Base-by-base conservation (phyloP, 495 filamentous ascomycete genomes). In the Tetracladium marchalianum region DNA sequence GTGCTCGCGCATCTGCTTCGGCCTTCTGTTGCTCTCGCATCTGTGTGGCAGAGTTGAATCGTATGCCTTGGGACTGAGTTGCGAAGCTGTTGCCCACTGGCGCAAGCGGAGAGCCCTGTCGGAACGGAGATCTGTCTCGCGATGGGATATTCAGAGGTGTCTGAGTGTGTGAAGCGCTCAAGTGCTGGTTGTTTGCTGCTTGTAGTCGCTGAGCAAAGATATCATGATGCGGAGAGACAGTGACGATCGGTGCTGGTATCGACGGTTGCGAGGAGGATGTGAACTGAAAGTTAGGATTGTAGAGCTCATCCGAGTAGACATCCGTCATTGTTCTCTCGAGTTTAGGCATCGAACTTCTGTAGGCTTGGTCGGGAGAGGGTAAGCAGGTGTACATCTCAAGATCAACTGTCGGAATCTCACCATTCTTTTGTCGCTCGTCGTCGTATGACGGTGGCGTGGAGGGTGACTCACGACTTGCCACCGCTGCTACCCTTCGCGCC, bases 261-360 rank as follows among this genome's bases (percentile, higher is more conserved):
- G 63, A 54, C 59, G 75, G 37, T 34, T 71, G 52, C n/a, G 68
- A 44, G 24, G 77, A 65, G 31, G 77, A 68, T 52, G 76, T 73
- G 60, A 76, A 66, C 46, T 67, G 64, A 49, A 74, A 70, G 52
- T 66, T 69, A 7, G 85, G 81, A 51, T 81, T 86, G 73, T 82
- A 95, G 1, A 95, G 75, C 56, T 92, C 87, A 60, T 95, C 90
- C 56, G 79, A 71, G 55, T 84, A 88, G 24, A 85, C 73, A 57
- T 95, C 89, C 8, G 87, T 89, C 60, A 89, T 83, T 7, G 88
- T 93, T 40, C 89, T 76, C 43, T 85, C 80, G 49, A 95, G 72
- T 62, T 92, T 93, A 5, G 89, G 85, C 33, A 86, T 70, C 35
- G 66, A 65, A 27, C 69, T 72, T 66, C 73, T 65, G 58, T 70